These are phyloP conservation scores for Iris macrosiphon DNA, from an alignment of 106 monocot genomes.

Conservation along the genomic window DNA sequence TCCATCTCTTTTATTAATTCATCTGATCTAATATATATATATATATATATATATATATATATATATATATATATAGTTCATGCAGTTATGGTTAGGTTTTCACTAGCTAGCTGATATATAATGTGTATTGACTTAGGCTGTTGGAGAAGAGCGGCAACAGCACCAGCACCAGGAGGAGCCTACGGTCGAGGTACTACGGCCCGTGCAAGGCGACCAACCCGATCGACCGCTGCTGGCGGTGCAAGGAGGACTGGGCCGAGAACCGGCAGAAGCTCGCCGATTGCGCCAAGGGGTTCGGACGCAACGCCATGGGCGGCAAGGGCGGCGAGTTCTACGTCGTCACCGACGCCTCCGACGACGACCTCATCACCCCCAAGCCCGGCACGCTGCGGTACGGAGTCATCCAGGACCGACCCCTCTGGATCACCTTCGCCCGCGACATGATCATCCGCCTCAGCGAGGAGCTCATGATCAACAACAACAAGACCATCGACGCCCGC, in stretches of 20 bases:
- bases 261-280: slow-evolving; percentile 39
- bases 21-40: neutral
- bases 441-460: slow-evolving; percentile 51
- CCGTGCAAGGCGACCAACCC: slow-evolving; percentile 50
- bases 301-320: slow-evolving; percentile 17
- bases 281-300: slow-evolving; percentile 56
- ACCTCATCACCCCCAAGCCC: slow-evolving; percentile 19
- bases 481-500: slow-evolving; percentile 74
- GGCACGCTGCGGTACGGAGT: slow-evolving; percentile 58
- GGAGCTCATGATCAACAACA: slow-evolving; percentile 55
- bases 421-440: slow-evolving; percentile 63
- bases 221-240: slow-evolving; percentile 75
- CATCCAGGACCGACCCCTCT: slow-evolving; percentile 43
- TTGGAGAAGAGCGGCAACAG: neutral
- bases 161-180: slow-evolving; percentile 28
- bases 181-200: slow-evolving; percentile 1
- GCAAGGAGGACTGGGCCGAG: slow-evolving; percentile 30
- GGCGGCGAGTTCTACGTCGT: slow-evolving; percentile 42
- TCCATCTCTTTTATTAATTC: neutral
- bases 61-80: neutral
- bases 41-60: neutral
- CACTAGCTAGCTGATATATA: neutral
- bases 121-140: neutral
- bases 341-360: slow-evolving; percentile 34
- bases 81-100: neutral